Evolutionary conservation across 441 rosid genomes (phyloP), one percentile per base, ranked within the genome.

Genomic region (Corymbia calophylla): DNA sequence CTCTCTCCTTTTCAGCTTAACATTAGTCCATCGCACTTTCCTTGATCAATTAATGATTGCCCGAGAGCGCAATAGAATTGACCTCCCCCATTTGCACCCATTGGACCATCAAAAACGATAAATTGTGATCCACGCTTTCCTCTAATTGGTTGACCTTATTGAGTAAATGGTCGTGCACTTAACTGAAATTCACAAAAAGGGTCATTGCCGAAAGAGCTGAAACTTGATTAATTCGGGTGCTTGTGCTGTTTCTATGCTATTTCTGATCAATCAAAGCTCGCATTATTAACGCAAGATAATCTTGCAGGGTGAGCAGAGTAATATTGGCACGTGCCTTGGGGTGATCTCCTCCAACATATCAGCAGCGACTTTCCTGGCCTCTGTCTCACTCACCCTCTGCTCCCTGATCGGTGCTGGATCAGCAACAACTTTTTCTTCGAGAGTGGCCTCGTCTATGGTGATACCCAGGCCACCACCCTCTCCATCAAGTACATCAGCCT

Each of bases 221-320:
- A 56, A 56, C 5, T 9, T 23, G 62, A 56, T 56, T 29, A 56
- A 23, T 23, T 23, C 29, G 62, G 5, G 62, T 9, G 62, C 62
- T 2, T 23, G 62, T 56, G 62, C 62, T 56, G 29, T 56, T 56
- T 56, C 62, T 25, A 13, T 56, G 62, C 29, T 56, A 56, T 56
- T 56, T 56, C 29, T 56, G 62, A 56, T 56, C 62, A 56, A 56
- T 56, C 62, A 56, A 56, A 56, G 62, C 29, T 9, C 13, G 9
- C 25, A 56, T 56, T 56, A 23, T 56, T 56, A 23, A 56, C 29
- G 23, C 13, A 56, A 35, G 35, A 13, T 14, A 23, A 35, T 19
- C 87, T 88, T 88, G 66, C 92, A 97, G 95, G 94, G 91, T 10
- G 94, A 89, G 29, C 93, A 90, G 35, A 91, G 66, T 12, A 91